Percentiles rank a stretch among this genome's conserved stretches.
Evolutionary conservation across 805 yeast genomes (phyloP).

Genomic region (Wickerhamiella vanderwaltii): DNA sequence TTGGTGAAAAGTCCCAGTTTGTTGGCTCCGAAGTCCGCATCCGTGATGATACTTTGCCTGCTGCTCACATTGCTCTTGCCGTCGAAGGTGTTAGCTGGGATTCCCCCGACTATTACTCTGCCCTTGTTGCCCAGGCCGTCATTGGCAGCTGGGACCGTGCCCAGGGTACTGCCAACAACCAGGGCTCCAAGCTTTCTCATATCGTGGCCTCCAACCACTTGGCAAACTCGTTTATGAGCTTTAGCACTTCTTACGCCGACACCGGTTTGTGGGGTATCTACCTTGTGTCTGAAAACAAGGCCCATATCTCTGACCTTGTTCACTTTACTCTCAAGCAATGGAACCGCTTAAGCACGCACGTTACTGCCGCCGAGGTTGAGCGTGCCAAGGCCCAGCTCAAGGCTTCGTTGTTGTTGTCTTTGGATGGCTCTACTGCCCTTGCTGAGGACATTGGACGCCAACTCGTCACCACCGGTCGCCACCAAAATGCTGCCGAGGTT

Average conservation of each 20-base stretch:
- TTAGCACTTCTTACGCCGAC: slow-evolving; percentile 93
- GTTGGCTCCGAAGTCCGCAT: slow-evolving; percentile 77
- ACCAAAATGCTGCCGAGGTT: slow-evolving; percentile 62
- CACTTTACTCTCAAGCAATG: slow-evolving; percentile 76
- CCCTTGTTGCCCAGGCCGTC: slow-evolving; percentile 90
- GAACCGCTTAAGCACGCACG: slow-evolving; percentile 73
- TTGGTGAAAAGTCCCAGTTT: slow-evolving; percentile 60
- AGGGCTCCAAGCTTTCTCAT: slow-evolving; percentile 72
- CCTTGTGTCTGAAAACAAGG: slow-evolving; percentile 66
- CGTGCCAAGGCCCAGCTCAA: slow-evolving; percentile 90
- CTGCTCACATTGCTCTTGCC: slow-evolving; percentile 83
- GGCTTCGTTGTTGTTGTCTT: slow-evolving; percentile 76
- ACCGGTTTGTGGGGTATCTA: slow-evolving; percentile 98
- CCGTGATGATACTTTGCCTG: slow-evolving; percentile 71
- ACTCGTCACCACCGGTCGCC: slow-evolving; percentile 80
- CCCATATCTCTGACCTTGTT: slow-evolving; percentile 52
- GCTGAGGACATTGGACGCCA: slow-evolving; percentile 98
- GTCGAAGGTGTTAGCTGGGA: slow-evolving; percentile 99
- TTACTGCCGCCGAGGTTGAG: slow-evolving; percentile 75
- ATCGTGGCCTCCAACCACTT: slow-evolving; percentile 50
- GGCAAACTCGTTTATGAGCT: slow-evolving; percentile 93
- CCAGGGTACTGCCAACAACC: slow-evolving; percentile 65
- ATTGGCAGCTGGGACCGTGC: slow-evolving; percentile 97
- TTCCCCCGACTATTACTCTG: slow-evolving; percentile 88
- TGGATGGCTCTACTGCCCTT: slow-evolving; percentile 90